phyloP scores from a whole-genome alignment of 2,329 filamentous ascomycete genomes.

The Capronia epimyces region DNA sequence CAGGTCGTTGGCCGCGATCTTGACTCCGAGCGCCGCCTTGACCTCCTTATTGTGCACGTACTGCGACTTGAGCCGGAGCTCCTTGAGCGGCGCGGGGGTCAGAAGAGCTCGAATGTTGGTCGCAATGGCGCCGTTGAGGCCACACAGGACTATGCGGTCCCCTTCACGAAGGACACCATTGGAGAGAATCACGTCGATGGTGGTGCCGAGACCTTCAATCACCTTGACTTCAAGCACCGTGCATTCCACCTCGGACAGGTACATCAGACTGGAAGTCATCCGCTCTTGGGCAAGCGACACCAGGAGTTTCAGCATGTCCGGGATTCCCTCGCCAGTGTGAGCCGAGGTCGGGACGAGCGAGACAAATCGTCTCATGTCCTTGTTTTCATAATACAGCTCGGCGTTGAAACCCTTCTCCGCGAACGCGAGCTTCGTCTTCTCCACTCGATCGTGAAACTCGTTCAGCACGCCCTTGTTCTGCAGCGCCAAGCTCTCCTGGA shows the following conservation, averaged over 20 bases:
- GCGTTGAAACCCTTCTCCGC: conserved; percentile 97
- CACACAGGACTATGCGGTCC: conserved; percentile 89
- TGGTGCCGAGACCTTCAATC: conserved; percentile 97
- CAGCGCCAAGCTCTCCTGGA: conserved; percentile 81
- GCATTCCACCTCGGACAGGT: conserved; percentile 93
- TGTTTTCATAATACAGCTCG: conserved; percentile 95
- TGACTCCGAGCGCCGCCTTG: conserved; percentile 96
- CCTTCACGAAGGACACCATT: conserved; percentile 94
- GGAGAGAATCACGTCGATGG: conserved; percentile 92
- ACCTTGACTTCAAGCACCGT: conserved; percentile 98
- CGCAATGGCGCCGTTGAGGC: conserved; percentile 90
- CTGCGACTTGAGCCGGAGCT: conserved; percentile 87
- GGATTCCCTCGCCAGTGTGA: conserved; percentile 97
- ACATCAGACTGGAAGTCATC: conserved; percentile 97
- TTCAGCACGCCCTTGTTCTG: conserved; percentile 91
- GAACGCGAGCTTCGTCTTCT: conserved; percentile 88
- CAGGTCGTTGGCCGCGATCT: conserved; percentile 93
- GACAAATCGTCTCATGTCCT: conserved; percentile 88
- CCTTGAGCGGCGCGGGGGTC: conserved; percentile 86
- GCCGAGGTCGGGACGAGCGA: conserved; percentile 97
- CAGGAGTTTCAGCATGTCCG: conserved; percentile 96
- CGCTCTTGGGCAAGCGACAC: conserved; percentile 89
- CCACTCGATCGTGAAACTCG: conserved; percentile 85
- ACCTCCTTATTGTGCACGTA: conserved; percentile 99
- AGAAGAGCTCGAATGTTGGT: conserved; percentile 93